phyloP scores from a whole-genome alignment of 106 monocot genomes.

The Agapanthus africanus region DNA sequence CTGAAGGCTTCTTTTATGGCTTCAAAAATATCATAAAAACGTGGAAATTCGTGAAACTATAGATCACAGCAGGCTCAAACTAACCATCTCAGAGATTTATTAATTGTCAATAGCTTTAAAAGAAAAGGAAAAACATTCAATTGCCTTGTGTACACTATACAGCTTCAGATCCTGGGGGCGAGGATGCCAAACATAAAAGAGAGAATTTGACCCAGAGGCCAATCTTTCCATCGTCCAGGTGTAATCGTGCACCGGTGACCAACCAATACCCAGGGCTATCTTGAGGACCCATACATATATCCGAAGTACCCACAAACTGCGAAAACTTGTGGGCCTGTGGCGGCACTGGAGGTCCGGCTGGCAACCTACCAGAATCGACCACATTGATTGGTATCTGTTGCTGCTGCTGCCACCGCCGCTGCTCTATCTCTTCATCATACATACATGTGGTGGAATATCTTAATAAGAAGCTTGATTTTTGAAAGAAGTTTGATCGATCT shows the following conservation, averaged over 20 bases:
- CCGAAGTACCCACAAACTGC: conserved; percentile 54
- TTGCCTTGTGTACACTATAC: conserved; percentile 10
- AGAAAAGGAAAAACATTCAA: too few relatives aligned
- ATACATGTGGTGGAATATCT: conserved; percentile 25
- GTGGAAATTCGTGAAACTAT: too few relatives aligned
- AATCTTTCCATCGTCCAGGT: conserved; percentile 65
- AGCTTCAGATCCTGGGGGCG: conserved; percentile 7
- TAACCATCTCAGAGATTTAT: too few relatives aligned
- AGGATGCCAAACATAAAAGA: conserved; percentile 38
- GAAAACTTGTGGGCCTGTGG: conserved; percentile 39
- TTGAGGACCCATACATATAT: conserved; percentile 62
- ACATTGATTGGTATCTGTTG: conserved; percentile 2
- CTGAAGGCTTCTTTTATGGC: too few relatives aligned
- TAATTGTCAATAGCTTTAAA: too few relatives aligned
- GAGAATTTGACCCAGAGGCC: conserved; percentile 76
- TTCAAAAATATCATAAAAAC: too few relatives aligned
- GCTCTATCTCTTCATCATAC: conserved; percentile 10
- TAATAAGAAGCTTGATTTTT: conserved; percentile 41
- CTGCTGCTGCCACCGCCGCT: conserved; percentile 20
- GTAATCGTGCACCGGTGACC: conserved; percentile 79
- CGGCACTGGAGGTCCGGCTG: conserved; percentile 53
- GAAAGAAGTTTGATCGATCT: conserved; percentile 14
- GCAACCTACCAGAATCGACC: conserved; percentile 59
- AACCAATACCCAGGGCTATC: conserved; percentile 87
- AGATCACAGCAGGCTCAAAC: too few relatives aligned